Conservation (phyloP, 495 filamentous ascomycete genomes). For the Barbatosphaeria neglecta region DNA sequence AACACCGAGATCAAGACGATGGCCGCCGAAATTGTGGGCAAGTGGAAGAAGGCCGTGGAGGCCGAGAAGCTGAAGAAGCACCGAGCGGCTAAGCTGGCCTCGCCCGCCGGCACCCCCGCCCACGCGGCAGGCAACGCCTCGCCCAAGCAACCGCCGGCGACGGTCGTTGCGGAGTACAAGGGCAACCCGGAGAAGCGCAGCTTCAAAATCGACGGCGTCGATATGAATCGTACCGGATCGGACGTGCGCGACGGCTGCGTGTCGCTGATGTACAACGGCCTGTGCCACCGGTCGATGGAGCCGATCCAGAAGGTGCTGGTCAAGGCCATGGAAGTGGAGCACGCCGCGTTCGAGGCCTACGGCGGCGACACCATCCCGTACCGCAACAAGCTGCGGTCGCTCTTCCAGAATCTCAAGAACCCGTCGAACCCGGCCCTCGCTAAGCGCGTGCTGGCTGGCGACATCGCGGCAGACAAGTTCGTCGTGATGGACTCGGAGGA, state of each 20-base stretch:
- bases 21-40: slow-evolving; percentile 65
- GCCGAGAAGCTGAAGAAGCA: slow-evolving; percentile 46
- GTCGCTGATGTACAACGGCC: slow-evolving; percentile 82
- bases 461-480: slow-evolving; percentile 58
- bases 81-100: slow-evolving; percentile 24
- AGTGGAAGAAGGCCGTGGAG: slow-evolving; percentile 43
- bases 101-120: slow-evolving; percentile 25
- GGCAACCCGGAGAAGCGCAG: slow-evolving; percentile 69
- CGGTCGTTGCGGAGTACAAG: slow-evolving; percentile 33
- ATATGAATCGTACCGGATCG: slow-evolving; percentile 58
- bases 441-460: slow-evolving; percentile 57
- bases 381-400: slow-evolving; percentile 72
- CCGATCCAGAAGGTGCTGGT: slow-evolving; percentile 45
- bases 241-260: slow-evolving; percentile 65
- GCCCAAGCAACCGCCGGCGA: slow-evolving; percentile 22
- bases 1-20: slow-evolving; percentile 64
- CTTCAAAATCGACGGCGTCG: slow-evolving; percentile 68
- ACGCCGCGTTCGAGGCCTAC: slow-evolving; percentile 53
- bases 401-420: slow-evolving; percentile 90
- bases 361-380: slow-evolving; percentile 62
- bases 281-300: slow-evolving; percentile 49
- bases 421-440: slow-evolving; percentile 71
- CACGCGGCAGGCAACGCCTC: slow-evolving; percentile 29
- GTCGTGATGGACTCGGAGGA: slow-evolving; percentile 59
- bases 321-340: slow-evolving; percentile 61